Evolutionary conservation across 2,329 filamentous ascomycete species (phyloP).

Genomic region (Lanzia echinophila): DNA sequence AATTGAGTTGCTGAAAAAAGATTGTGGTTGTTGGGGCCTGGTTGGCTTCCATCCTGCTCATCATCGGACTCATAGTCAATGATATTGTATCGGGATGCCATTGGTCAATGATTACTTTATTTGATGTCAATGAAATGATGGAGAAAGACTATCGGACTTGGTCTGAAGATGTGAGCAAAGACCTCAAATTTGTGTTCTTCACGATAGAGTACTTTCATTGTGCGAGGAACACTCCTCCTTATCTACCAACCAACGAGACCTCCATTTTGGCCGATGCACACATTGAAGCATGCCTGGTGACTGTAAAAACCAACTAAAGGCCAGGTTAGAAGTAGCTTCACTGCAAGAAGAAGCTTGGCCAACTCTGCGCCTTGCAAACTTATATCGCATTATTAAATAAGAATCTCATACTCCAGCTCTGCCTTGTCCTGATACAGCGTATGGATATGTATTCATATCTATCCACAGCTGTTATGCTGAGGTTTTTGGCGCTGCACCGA

Average conservation of each 20-base stretch:
- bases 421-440: too few species aligned
- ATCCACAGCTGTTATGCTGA: too few species aligned
- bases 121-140: background rate
- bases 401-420: too few species aligned
- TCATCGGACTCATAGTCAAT: constrained; percentile 4
- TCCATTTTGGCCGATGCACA: background rate
- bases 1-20: constrained; percentile 1
- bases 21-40: background rate
- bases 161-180: background rate
- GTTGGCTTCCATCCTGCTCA: background rate
- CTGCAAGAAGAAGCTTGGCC: background rate
- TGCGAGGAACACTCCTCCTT: background rate
- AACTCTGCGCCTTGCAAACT: background rate
- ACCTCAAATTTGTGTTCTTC: background rate
- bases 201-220: background rate
- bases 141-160: background rate
- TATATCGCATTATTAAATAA: background rate
- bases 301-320: background rate
- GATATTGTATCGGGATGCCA: constrained; percentile 3
- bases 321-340: background rate
- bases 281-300: background rate
- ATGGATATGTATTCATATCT: too few species aligned
- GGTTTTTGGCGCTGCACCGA: too few species aligned
- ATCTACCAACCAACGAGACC: background rate
- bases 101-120: background rate